Evolutionary conservation across 345 rosid species (phyloP).

Genomic region (Eucalyptus polybractea): DNA sequence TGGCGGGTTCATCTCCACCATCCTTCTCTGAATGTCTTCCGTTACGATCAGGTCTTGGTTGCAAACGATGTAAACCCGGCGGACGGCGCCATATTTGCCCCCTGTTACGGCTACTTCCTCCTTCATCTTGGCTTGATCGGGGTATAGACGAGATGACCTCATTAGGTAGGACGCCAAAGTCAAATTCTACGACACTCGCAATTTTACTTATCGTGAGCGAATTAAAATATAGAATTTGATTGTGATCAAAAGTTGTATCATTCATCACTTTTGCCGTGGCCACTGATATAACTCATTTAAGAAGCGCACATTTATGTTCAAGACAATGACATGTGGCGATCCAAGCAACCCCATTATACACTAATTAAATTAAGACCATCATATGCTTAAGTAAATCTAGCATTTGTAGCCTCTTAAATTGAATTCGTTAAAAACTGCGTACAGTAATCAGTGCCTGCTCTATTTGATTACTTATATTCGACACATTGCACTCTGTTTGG

Average conservation of each 20-base stretch:
- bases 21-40: conserved; percentile 15
- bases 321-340: not conserved
- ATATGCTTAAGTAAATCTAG: not conserved
- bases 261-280: not conserved
- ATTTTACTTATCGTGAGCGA: not conserved
- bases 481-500: not conserved
- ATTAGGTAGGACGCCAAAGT: conserved; percentile 4
- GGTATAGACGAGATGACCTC: not conserved
- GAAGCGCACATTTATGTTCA: too few species aligned
- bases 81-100: conserved; percentile 2
- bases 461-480: not conserved
- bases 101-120: not conserved
- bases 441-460: not conserved
- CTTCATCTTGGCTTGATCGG: not conserved
- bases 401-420: not conserved
- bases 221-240: not conserved
- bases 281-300: not conserved
- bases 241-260: not conserved
- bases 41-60: not conserved
- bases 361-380: not conserved
- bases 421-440: not conserved
- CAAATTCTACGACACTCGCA: conserved; percentile 8
- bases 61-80: conserved; percentile 9
- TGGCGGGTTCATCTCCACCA: conserved; percentile 7
- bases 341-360: not conserved